These are phyloP conservation scores for Colletotrichum navitas DNA, from an alignment of 2,329 filamentous ascomycete species.

Conservation along the genomic window DNA sequence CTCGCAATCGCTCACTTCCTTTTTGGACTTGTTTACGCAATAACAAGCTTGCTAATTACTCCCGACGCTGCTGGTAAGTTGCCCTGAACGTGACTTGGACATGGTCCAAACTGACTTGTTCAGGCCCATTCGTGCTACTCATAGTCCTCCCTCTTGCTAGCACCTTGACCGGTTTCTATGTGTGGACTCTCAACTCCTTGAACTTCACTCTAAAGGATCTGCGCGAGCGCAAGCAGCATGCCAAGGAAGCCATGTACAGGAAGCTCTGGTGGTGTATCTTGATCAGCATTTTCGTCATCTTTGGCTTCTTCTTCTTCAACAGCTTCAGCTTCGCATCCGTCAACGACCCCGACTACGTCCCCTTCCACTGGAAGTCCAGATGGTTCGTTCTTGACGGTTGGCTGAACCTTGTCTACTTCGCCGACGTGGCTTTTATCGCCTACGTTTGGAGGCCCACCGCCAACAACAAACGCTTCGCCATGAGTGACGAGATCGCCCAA, in stretches of 20 bases:
- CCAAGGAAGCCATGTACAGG: slow-evolving; percentile 96
- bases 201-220: slow-evolving; percentile 96
- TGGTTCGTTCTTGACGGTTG: slow-evolving; percentile 99
- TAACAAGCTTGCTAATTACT: slow-evolving; percentile 88
- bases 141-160: slow-evolving; percentile 93
- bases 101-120: slow-evolving; percentile 25
- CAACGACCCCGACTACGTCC: slow-evolving; percentile 88
- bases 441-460: slow-evolving; percentile 97
- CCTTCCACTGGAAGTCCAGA: slow-evolving; percentile 95
- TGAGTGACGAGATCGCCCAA: slow-evolving; percentile 99
- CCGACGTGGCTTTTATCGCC: slow-evolving; percentile 91
- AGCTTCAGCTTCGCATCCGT: slow-evolving; percentile 93
- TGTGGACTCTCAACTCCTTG: slow-evolving; percentile 97
- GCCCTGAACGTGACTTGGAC: not conserved
- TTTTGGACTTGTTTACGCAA: slow-evolving; percentile 92
- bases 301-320: slow-evolving; percentile 99
- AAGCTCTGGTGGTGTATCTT: slow-evolving; percentile 99
- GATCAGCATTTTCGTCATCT: slow-evolving; percentile 92
- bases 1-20: slow-evolving; percentile 93
- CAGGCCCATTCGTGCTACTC: slow-evolving; percentile 88
- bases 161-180: slow-evolving; percentile 95
- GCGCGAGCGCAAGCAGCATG: slow-evolving; percentile 91
- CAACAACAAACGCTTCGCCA: slow-evolving; percentile 96
- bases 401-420: slow-evolving; percentile 96
- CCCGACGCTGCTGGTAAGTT: slow-evolving; percentile 82